Percentiles rank a stretch among this genome's conserved stretches.
These are phyloP conservation scores for Xylariaceae sp. DNA, from an alignment of 2,329 filamentous ascomycete species.

Conservation along the genomic window DNA sequence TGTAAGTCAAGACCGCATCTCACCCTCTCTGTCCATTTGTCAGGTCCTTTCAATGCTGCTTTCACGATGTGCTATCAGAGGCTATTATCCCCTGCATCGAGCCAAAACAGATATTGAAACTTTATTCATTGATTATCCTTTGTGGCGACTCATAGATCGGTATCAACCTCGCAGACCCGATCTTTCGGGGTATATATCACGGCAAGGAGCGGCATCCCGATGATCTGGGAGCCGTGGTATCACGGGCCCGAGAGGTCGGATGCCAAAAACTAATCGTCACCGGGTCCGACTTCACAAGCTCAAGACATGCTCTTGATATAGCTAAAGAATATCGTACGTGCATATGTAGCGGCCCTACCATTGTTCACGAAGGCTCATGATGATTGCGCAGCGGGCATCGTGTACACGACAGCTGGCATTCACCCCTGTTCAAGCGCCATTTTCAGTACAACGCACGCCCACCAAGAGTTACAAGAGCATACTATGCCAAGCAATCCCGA, in stretches of 20 bases:
- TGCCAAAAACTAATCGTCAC: conserved; percentile 91
- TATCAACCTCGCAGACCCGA: conserved; percentile 91
- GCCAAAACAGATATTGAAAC: background rate
- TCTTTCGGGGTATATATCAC: conserved; percentile 81
- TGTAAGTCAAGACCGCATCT: conserved; percentile 41
- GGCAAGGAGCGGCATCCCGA: conserved; percentile 70
- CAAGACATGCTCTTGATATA: conserved; percentile 67
- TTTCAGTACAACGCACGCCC: conserved; percentile 57
- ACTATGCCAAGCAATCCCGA: conserved; percentile 53
- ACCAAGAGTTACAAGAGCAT: conserved; percentile 43
- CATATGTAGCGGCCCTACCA: background rate
- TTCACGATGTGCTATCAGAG: background rate
- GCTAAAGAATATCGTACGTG: conserved; percentile 68
- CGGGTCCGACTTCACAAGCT: conserved; percentile 79
- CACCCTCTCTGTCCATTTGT: background rate
- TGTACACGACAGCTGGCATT: conserved; percentile 88
- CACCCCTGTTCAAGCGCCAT: conserved; percentile 84
- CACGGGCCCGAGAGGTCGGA: conserved; percentile 70
- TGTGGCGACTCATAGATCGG: conserved; percentile 58
- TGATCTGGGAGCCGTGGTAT: conserved; percentile 72
- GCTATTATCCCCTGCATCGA: background rate
- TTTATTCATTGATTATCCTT: conserved; percentile 1
- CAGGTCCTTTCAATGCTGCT: background rate
- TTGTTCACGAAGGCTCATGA: conserved; percentile 2
- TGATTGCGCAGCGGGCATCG: conserved; percentile 55